These are phyloP conservation scores for Chlamydomonas sp. DNA, from an alignment of 139 green algal species.

Conservation along the genomic window DNA sequence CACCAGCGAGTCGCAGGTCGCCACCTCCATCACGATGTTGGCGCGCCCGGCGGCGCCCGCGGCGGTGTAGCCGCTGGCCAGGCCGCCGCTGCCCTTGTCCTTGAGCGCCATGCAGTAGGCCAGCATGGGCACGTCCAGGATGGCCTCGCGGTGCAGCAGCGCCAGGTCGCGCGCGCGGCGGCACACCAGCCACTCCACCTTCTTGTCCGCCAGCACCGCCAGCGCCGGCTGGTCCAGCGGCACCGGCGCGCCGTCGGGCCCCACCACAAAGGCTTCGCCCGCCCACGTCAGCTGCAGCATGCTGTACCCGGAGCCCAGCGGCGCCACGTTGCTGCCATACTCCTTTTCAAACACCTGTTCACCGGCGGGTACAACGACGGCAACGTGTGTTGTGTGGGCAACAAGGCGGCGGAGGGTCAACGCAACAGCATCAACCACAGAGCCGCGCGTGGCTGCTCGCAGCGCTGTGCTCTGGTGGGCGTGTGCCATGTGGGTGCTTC, in stretches of 20 bases:
- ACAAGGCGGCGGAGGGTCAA: too few relatives aligned
- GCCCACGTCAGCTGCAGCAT: constrained; percentile 38
- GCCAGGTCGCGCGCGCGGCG: constrained; percentile 29
- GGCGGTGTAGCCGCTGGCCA: neutral
- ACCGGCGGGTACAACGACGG: too few relatives aligned
- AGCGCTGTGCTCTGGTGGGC: too few relatives aligned
- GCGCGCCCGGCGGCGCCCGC: neutral
- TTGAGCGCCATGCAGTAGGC: constrained; percentile 38
- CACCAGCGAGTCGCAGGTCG: constrained; percentile 11
- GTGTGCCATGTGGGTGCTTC: too few relatives aligned
- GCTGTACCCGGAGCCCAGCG: constrained; percentile 30
- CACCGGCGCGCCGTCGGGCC: constrained; percentile 10
- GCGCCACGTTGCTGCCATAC: constrained; percentile 11
- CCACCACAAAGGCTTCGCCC: constrained; percentile 30
- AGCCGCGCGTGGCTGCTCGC: too few relatives aligned
- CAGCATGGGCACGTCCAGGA: constrained; percentile 38
- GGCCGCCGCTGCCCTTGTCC: constrained; percentile 6
- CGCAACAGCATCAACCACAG: too few relatives aligned
- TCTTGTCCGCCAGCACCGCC: constrained; percentile 18
- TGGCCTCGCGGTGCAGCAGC: constrained; percentile 15
- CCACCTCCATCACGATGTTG: constrained; percentile 20
- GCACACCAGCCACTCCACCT: constrained; percentile 39
- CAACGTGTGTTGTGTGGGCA: too few relatives aligned
- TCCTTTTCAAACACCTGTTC: constrained; percentile 19
- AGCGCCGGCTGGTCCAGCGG: constrained; percentile 23